phyloP scores from a whole-genome alignment of 805 yeast genomes.

The Isabelozyma heimii region DNA sequence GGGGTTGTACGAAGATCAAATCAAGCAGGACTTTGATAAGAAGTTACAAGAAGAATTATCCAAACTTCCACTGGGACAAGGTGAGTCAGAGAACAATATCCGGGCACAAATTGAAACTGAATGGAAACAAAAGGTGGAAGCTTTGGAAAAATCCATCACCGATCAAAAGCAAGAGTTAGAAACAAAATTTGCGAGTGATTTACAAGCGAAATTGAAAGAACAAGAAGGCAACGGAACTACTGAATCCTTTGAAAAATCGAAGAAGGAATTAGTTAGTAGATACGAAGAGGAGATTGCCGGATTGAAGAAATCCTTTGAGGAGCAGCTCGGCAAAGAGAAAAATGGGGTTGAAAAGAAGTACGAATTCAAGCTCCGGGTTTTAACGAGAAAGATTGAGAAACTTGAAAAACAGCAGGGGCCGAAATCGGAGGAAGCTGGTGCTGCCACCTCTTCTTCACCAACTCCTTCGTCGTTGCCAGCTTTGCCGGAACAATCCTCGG shows the following conservation, averaged over 20 bases:
- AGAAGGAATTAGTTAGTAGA: conserved; percentile 8
- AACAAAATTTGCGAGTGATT: conserved; percentile 23
- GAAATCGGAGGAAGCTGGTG: background rate
- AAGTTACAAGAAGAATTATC: conserved; percentile 31
- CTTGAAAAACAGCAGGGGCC: conserved; percentile 34
- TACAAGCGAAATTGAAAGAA: conserved; percentile 14
- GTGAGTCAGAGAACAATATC: conserved; percentile 14
- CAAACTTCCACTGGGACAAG: conserved; percentile 23
- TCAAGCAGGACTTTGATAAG: conserved; percentile 17
- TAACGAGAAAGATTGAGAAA: conserved; percentile 52
- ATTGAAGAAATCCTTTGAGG: conserved; percentile 19
- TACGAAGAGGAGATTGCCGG: conserved; percentile 16
- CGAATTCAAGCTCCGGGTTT: conserved; percentile 55
- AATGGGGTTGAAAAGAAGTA: conserved; percentile 53
- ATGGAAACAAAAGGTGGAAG: conserved; percentile 15
- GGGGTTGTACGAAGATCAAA: conserved; percentile 7
- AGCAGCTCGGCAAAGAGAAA: conserved; percentile 18
- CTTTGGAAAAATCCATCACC: conserved; percentile 13
- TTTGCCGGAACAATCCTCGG: background rate
- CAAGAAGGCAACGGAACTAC: conserved; percentile 2
- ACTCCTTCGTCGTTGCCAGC: background rate
- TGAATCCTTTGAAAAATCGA: conserved; percentile 1
- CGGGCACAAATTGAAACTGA: conserved; percentile 21
- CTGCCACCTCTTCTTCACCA: background rate
- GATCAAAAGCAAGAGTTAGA: conserved; percentile 34